Percentiles rank a stretch among this genome's conserved stretches.
Evolutionary conservation across 2,329 filamentous ascomycete species (phyloP).

Genomic region (Aspergillus fischeri): DNA sequence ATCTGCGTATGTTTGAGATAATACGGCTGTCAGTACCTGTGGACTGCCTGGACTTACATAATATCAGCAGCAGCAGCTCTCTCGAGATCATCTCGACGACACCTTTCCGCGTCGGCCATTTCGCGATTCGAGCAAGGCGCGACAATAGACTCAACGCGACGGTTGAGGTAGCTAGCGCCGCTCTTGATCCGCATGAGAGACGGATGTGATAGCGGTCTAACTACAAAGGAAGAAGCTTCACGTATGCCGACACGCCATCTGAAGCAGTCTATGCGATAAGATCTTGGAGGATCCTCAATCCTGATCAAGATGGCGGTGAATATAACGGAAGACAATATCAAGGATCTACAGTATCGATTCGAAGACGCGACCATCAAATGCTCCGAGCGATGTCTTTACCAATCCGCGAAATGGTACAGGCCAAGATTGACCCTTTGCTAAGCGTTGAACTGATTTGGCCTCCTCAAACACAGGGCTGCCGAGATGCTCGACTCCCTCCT

Average conservation of each 20-base stretch:
- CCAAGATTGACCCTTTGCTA: neutral
- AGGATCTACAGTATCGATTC: constrained; percentile 67
- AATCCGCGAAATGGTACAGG: constrained; percentile 86
- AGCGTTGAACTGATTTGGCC: constrained; percentile 8
- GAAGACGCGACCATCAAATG: constrained; percentile 86
- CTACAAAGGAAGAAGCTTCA: neutral
- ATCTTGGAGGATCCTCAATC: neutral
- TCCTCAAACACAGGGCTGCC: constrained; percentile 64
- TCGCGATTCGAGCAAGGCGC: neutral
- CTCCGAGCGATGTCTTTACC: constrained; percentile 91
- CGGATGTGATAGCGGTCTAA: neutral
- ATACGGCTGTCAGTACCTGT: neutral
- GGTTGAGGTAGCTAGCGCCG: neutral
- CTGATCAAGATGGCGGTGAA: constrained; percentile 28
- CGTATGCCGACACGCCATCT: neutral
- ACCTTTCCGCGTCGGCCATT: neutral
- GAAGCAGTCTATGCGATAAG: constrained; percentile 5
- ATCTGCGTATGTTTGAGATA: neutral
- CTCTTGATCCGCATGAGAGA: neutral
- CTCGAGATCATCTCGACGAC: neutral
- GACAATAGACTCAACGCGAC: neutral
- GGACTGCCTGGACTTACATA: too few relatives aligned
- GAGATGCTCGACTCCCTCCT: constrained; percentile 85
- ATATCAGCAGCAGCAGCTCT: neutral
- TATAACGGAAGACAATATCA: constrained; percentile 36